Base-by-base conservation (phyloP, 805 yeast genomes). In the Kluyveromyces aestuarii region DNA sequence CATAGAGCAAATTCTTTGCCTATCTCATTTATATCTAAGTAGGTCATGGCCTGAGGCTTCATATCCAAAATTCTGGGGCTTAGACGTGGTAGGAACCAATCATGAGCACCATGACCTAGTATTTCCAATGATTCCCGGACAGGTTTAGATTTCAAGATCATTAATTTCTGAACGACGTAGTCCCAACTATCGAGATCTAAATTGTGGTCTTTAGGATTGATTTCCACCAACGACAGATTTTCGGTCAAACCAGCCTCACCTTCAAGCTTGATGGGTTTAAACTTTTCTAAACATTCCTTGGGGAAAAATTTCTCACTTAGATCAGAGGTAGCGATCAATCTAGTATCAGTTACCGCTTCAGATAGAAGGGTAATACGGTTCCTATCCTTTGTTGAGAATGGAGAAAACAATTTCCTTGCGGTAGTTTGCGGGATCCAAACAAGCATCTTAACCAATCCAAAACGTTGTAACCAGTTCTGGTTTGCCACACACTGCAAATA, bases 31-130 rank as follows among this genome's bases (percentile, higher is more conserved):
- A 83, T 70, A n/a, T 88, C 91, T 1, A 75, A 77, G 2, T 68
- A 59, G 0, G 80, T 69, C 43, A 89, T 67, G 3, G 75, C 73
- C 14, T 68, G 63, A 1, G 83, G 75, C 3, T 62, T 60, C 51
- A 72, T 77, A 14, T 74, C 60, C 46, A 78, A 57, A 1, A 82
- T 45, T 0, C 67, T 70, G 8, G 45, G 25, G 36, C 33, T 25
- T 27, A 43, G 33, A 43, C 39, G 38, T 9, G 45, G 18, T n/a
- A 33, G 8, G 39, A 43, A 43, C 45, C 45, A 43, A 19, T 43
- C 45, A 33, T 21, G 30, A 0, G 93, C 96, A 2, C 96, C 97
- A 1, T 95, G 90, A 0, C 96, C 96, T 9, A 91, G 65, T 18
- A 77, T 70, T 13, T 71, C 67, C 1, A 84, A 53, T 2, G 77